Conservation (phyloP, 2,329 filamentous ascomycete genomes). For the Emericellopsis atlantica region DNA sequence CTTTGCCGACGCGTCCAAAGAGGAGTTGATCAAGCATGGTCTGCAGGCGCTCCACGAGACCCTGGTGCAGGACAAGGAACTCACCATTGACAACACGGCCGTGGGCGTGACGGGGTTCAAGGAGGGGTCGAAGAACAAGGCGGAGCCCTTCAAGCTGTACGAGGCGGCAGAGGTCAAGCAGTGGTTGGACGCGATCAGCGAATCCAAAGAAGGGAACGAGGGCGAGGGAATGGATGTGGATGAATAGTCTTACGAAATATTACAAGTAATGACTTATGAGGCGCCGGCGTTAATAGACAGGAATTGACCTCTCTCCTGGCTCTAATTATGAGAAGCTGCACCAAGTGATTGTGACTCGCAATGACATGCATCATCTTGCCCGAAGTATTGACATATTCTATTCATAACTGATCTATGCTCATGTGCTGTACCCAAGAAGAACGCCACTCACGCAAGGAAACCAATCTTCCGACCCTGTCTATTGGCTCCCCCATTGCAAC, state of each 20-base stretch:
- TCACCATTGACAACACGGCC: slow-evolving; percentile 94
- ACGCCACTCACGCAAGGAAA: background rate
- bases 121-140: slow-evolving; percentile 35
- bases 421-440: too few relatives aligned
- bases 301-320: too few relatives aligned
- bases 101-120: slow-evolving; percentile 67
- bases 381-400: background rate
- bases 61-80: slow-evolving; percentile 89
- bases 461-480: slow-evolving; percentile 8
- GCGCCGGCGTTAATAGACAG: background rate
- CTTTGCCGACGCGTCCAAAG: slow-evolving; percentile 64
- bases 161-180: slow-evolving; percentile 79
- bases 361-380: background rate
- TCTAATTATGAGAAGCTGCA: too few relatives aligned
- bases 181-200: slow-evolving; percentile 67
- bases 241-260: slow-evolving; percentile 11
- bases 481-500: slow-evolving; percentile 67
- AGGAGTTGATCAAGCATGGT: slow-evolving; percentile 85
- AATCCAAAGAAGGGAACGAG: slow-evolving; percentile 28
- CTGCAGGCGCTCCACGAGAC: slow-evolving; percentile 89
- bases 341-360: too few relatives aligned
- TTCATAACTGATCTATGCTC: too few relatives aligned
- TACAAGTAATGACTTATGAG: slow-evolving; percentile 4
- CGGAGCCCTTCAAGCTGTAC: slow-evolving; percentile 80
- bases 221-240: slow-evolving; percentile 22